phyloP scores from a whole-genome alignment of 2,329 filamentous ascomycete species.

The Raffaelea albimanens region DNA sequence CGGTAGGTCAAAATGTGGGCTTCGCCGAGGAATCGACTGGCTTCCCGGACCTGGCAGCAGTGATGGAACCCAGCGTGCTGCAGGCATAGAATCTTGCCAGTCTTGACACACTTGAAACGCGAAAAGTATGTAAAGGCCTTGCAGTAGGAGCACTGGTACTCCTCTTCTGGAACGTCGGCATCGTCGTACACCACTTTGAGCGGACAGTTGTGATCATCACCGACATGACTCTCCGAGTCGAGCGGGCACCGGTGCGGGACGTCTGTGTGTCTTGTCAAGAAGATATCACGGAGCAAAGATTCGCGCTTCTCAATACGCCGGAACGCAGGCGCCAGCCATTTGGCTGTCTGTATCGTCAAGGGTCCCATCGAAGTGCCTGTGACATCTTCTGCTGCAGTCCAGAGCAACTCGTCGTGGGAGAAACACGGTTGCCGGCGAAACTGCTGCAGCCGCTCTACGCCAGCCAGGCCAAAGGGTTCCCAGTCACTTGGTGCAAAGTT shows the following conservation, averaged over 20 bases:
- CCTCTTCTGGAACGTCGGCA: conserved; percentile 74
- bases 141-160: conserved; percentile 86
- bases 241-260: conserved; percentile 45
- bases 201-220: conserved; percentile 34
- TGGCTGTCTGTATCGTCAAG: conserved; percentile 75
- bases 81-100: conserved; percentile 74
- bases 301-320: conserved; percentile 71
- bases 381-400: conserved; percentile 78
- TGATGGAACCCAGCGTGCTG: conserved; percentile 70
- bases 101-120: conserved; percentile 74
- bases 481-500: conserved; percentile 95
- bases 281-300: conserved; percentile 54
- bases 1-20: conserved; percentile 72
- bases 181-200: conserved; percentile 59
- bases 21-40: conserved; percentile 57
- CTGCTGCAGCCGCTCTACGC: conserved; percentile 75
- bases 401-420: conserved; percentile 88
- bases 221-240: conserved; percentile 31
- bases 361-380: conserved; percentile 36
- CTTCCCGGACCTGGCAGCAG: conserved; percentile 64
- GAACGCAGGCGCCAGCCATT: conserved; percentile 86
- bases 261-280: conserved; percentile 48
- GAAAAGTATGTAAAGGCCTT: conserved; percentile 89
- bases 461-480: conserved; percentile 83
- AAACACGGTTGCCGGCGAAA: conserved; percentile 93